Base-by-base conservation (phyloP, 169 alveolate species). In the Cryptosporidium felis region DNA sequence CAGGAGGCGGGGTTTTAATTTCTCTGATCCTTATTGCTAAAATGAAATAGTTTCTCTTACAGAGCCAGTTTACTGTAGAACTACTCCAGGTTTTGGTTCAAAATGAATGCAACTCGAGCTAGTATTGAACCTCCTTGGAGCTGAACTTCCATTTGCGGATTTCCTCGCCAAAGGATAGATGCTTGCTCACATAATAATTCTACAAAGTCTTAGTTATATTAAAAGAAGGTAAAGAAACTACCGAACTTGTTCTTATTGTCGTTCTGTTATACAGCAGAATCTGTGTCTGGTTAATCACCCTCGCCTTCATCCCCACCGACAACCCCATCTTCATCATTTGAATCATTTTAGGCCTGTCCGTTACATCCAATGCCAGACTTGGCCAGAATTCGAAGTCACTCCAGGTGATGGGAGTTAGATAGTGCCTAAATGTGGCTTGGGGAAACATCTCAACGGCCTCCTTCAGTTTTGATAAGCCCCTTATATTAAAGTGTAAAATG, bases 381-480 rank as follows among this genome's bases (percentile, higher is more conserved):
- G 85, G 85, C 85, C 85, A 74, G 56, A 53, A 36, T 23, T 74
- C 53, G 49, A 74, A 74, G 21, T 74, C 85, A 23, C 67, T 49
- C 85, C 85, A 74, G 6, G 47, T 56, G 9, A 45, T 74, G 6
- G 85, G 85, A 51, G 65, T 74, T 18, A 74, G 30, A 53, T 53
- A 74, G 30, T 74, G 85, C 3, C 85, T 36, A 21, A 74, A 74
- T 23, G 63, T 34, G 32, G 85, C 56, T 10, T 74, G 34, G 8
- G 85, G 85, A 74, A 74, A 74, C 65, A 53, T 74, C 41, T 74
- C 85, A 32, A 74, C 40, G 8, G 85, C 85, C 45, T 74, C 85
- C 30, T 51, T 49, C 9, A 74, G 67, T 12, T 74, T 74, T 51
- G 85, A 74, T 34, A 74, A 40, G 10, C 85, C 85, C 28, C 85